Evolutionary conservation across 2,329 filamentous ascomycete genomes (phyloP).

Genomic region (Aspergillus ibericus): DNA sequence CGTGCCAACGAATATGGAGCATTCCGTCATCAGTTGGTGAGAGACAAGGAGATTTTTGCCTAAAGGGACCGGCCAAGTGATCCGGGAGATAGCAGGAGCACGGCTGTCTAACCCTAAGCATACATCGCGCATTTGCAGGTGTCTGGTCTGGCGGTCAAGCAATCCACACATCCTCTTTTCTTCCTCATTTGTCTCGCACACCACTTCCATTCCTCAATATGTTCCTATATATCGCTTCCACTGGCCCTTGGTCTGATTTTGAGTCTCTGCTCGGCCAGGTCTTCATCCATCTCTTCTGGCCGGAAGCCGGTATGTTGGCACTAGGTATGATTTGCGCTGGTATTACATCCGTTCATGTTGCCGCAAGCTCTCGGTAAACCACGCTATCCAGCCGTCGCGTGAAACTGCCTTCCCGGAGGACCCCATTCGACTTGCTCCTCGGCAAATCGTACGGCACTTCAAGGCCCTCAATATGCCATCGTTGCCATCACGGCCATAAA

Average conservation of each 20-base stretch:
- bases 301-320: too few species aligned
- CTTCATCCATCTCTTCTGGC: background rate
- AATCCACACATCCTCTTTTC: background rate
- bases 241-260: background rate
- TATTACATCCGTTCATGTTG: background rate
- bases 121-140: constrained; percentile 2
- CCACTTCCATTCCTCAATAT: background rate
- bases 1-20: background rate
- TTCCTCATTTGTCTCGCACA: background rate
- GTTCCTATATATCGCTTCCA: background rate
- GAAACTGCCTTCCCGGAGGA: background rate
- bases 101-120: background rate
- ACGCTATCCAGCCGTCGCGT: background rate
- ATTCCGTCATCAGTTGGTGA: background rate
- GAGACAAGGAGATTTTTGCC: background rate
- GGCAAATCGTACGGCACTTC: constrained; percentile 4
- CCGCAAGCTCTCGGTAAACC: background rate
- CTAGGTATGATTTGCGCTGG: background rate
- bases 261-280: background rate
- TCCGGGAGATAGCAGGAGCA: background rate
- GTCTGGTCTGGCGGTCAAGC: constrained; percentile 1
- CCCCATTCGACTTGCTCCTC: background rate
- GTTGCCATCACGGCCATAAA: background rate
- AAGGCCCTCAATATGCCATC: background rate
- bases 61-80: background rate